Conservation (phyloP, 345 rosid species). For the Salix koriyanagi region DNA sequence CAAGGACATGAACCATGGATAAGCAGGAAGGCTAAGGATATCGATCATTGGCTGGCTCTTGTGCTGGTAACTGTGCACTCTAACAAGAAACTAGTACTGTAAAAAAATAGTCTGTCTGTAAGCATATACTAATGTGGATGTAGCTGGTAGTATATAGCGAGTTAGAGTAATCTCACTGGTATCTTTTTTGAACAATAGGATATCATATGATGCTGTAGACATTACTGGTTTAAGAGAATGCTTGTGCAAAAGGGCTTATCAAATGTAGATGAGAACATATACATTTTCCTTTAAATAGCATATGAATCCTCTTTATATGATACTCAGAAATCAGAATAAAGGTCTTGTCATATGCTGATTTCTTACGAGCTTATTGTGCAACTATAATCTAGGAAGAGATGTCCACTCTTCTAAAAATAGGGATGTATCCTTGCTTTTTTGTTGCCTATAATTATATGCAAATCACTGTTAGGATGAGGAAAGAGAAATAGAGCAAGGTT, state of each 20-base stretch:
- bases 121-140: not conserved
- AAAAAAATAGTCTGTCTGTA: not conserved
- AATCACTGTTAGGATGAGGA: not conserved
- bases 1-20: not conserved
- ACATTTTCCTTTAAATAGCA: not conserved
- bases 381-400: constrained; percentile 5
- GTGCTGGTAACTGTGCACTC: constrained; percentile 10
- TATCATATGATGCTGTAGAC: not conserved
- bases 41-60: not conserved
- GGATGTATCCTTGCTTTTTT: constrained; percentile 8
- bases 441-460: constrained; percentile 9
- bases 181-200: not conserved
- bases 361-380: not conserved
- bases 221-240: constrained; percentile 1
- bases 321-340: not conserved
- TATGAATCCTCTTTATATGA: not conserved
- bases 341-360: not conserved
- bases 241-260: not conserved
- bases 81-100: not conserved
- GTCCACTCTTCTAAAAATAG: not conserved
- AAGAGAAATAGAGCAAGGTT: not conserved
- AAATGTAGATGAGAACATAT: not conserved
- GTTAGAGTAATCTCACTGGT: not conserved
- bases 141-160: not conserved
- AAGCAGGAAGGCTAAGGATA: not conserved